Evolutionary conservation across 2,329 filamentous ascomycete genomes (phyloP).

Genomic region (Sporothrix brasiliensis): DNA sequence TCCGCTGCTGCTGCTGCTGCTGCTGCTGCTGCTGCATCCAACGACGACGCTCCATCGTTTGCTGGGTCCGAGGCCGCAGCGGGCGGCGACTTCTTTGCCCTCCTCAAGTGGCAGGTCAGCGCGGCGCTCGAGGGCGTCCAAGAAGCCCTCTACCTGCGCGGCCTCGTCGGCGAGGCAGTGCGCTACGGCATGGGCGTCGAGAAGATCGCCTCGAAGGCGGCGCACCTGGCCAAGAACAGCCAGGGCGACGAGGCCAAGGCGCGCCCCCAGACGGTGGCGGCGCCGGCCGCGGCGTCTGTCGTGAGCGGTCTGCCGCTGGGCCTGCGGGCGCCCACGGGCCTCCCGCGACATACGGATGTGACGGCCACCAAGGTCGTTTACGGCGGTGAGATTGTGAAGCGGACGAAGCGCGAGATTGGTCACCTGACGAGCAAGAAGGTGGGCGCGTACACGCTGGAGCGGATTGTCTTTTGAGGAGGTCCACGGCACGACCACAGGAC

Average conservation of each 20-base stretch:
- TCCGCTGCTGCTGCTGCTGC: neutral
- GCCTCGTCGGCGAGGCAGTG: constrained; percentile 67
- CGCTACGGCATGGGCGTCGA: constrained; percentile 54
- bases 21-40: neutral
- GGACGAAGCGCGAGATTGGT: constrained; percentile 73
- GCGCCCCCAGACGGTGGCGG: constrained; percentile 44
- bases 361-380: constrained; percentile 62
- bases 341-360: constrained; percentile 30
- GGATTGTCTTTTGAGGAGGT: constrained; percentile 68
- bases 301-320: constrained; percentile 68
- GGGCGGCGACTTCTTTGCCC: constrained; percentile 62
- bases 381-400: constrained; percentile 69
- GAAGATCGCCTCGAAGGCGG: constrained; percentile 63
- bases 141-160: constrained; percentile 67
- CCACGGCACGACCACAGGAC: too few species aligned
- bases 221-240: constrained; percentile 50
- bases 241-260: constrained; percentile 49
- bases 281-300: constrained; percentile 42
- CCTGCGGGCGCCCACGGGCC: constrained; percentile 55
- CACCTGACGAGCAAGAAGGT: constrained; percentile 78
- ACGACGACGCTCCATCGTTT: neutral
- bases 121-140: constrained; percentile 72
- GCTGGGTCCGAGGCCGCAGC: neutral
- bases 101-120: constrained; percentile 68
- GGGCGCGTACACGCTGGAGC: constrained; percentile 80